phyloP scores from a whole-genome alignment of 2,329 filamentous ascomycete species.

The Sporothrix pseudoabietina region DNA sequence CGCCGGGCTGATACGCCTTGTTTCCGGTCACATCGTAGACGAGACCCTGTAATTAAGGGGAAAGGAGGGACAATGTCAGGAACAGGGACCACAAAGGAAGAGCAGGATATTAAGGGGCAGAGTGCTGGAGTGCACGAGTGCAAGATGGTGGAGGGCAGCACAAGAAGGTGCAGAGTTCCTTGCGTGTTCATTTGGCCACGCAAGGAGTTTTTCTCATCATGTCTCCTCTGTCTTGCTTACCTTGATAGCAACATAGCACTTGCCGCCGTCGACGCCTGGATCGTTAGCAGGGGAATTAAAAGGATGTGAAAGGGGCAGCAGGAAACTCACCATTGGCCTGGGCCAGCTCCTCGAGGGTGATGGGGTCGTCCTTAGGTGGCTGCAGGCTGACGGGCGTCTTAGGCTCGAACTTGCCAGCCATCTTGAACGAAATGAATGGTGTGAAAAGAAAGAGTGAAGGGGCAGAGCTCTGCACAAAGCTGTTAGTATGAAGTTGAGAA shows the following conservation, averaged over 20 bases:
- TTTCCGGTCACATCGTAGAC: slow-evolving; percentile 95
- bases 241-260: slow-evolving; percentile 72
- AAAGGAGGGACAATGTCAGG: not conserved
- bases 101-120: not conserved
- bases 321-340: slow-evolving; percentile 73
- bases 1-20: slow-evolving; percentile 78
- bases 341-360: slow-evolving; percentile 76
- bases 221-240: slow-evolving; percentile 41
- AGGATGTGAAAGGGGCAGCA: not conserved
- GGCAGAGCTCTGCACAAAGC: not conserved
- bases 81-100: slow-evolving; percentile 2
- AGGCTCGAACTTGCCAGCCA: slow-evolving; percentile 73
- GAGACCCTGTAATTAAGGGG: slow-evolving; percentile 63
- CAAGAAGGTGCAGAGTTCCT: not conserved
- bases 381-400: slow-evolving; percentile 74
- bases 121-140: not conserved
- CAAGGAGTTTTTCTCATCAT: not conserved
- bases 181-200: not conserved
- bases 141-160: not conserved
- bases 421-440: slow-evolving; percentile 39
- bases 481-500: not conserved
- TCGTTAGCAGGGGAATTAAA: slow-evolving; percentile 7
- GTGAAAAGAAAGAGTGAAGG: too few species aligned
- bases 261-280: slow-evolving; percentile 64
- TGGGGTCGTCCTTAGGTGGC: slow-evolving; percentile 84